Evolutionary conservation across 2,329 filamentous ascomycete species (phyloP), one percentile per base, ranked within the genome.

Genomic region (Ascochyta fabae): DNA sequence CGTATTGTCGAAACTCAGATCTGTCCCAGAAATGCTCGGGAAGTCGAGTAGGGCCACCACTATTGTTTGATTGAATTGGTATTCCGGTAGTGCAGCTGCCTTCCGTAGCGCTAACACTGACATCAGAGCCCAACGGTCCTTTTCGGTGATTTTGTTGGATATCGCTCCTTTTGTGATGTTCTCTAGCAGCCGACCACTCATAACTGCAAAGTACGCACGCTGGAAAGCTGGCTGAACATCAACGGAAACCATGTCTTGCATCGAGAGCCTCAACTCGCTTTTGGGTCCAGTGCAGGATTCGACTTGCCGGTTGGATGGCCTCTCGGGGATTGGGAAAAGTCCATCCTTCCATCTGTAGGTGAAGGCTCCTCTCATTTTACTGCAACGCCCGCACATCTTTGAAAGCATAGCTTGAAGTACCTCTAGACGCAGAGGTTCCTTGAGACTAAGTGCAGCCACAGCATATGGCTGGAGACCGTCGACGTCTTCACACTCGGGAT

Each of bases 311-410:
- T 66, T 68, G 0, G 61, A 63, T 8, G 66, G 69, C 6, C 22
- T 4, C 53, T 58, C 19, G 56, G 63, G 54, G 4, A 75, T 72
- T 1, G 72, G 72, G 24, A 74, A 74, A 39, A 68, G 58, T 2
- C 58, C 58, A 6, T 42, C 35, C 29, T 53, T 48, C 68, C 69
- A 72, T 1, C 36, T 55, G 22, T 58, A 56, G 1, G 61, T 47
- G 3, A 58, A 41, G 10, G 52, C 60, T 22, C 67, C 51, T 8
- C 60, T 31, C 4, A 43, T 42, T 8, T 40, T 48, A 8, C 48
- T 52, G 13, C 67, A 46, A 22, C 49, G 57, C 7, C 67, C 68
- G 12, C 52, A 48, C 41, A 69, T 69, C 27, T 66, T 70, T 3
- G 51, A 41, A 2, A 75, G 54, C 16, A 75, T 41, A 1, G 54